These are phyloP conservation scores for Penicillium samsonianum DNA, from an alignment of 495 filamentous ascomycete genomes.

Conservation along the genomic window DNA sequence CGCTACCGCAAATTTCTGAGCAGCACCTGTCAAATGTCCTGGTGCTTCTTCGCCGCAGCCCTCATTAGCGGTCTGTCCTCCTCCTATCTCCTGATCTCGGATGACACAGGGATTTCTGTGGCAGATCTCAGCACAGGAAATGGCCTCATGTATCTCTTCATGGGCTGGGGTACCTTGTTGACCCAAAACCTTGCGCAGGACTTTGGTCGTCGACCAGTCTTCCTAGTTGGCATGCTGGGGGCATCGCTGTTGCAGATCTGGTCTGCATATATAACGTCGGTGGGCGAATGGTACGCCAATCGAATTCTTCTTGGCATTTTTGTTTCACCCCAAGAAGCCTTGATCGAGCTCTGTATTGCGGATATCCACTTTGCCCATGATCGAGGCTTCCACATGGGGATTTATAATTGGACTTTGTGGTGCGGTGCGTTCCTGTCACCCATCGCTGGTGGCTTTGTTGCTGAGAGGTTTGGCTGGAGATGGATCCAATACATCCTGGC, in stretches of 20 bases:
- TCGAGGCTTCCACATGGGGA: slow-evolving; percentile 51
- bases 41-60: neutral
- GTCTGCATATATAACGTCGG: slow-evolving; percentile 44
- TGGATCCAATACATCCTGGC: slow-evolving; percentile 55
- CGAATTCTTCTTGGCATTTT: slow-evolving; percentile 55
- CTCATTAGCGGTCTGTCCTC: slow-evolving; percentile 7
- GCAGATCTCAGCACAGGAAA: slow-evolving; percentile 31
- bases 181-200: slow-evolving; percentile 36
- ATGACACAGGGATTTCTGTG: slow-evolving; percentile 37
- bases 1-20: slow-evolving; percentile 33
- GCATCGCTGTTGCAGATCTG: slow-evolving; percentile 42
- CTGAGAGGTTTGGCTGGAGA: slow-evolving; percentile 45
- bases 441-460: slow-evolving; percentile 53
- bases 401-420: slow-evolving; percentile 51
- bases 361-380: slow-evolving; percentile 58
- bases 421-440: slow-evolving; percentile 54
- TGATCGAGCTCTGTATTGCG: slow-evolving; percentile 50
- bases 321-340: slow-evolving; percentile 51
- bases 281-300: slow-evolving; percentile 52
- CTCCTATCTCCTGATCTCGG: slow-evolving; percentile 3
- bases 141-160: slow-evolving; percentile 38
- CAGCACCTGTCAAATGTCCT: neutral
- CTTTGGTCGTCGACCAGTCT: slow-evolving; percentile 36
- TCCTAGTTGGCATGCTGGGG: slow-evolving; percentile 31
- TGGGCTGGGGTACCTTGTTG: slow-evolving; percentile 39